Conservation (phyloP, 176 grass and related monocot genomes). For the Oryza coarctata region DNA sequence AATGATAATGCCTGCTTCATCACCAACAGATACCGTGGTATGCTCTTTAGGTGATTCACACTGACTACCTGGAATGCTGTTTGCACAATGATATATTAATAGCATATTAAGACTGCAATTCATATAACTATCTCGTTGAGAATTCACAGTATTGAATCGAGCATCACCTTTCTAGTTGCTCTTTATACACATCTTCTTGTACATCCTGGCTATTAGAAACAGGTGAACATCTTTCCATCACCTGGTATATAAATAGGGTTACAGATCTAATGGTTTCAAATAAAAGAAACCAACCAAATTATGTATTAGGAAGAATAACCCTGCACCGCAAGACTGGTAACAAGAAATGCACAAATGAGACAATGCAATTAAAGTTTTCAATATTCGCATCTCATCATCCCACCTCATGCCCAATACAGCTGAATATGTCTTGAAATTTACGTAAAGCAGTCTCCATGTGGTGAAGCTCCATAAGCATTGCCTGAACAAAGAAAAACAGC, state of each 20-base stretch:
- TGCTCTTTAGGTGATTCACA: conserved; percentile 15
- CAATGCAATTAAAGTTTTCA: neutral
- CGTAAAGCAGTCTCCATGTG: conserved; percentile 50
- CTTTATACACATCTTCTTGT: conserved; percentile 12
- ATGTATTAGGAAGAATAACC: neutral
- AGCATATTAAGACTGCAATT: neutral
- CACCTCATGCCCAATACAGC: conserved; percentile 38
- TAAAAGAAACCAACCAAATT: neutral
- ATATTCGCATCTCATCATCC: neutral
- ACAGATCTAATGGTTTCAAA: neutral
- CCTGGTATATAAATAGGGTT: conserved; percentile 21
- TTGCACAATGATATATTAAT: neutral
- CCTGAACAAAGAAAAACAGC: conserved; percentile 36
- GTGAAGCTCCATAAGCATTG: conserved; percentile 57
- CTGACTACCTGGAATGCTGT: conserved; percentile 38
- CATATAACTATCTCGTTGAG: neutral
- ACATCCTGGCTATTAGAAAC: conserved; percentile 22
- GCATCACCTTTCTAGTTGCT: conserved; percentile 25
- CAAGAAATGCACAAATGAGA: conserved; percentile 7
- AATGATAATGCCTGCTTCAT: conserved; percentile 27
- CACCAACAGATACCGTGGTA: neutral
- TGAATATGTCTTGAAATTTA: conserved; percentile 45
- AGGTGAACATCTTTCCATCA: conserved; percentile 5
- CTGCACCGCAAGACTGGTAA: neutral
- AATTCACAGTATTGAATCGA: conserved; percentile 10